Evolutionary conservation across 2,329 filamentous ascomycete genomes (phyloP).

Genomic region (Alternaria tenuissima): DNA sequence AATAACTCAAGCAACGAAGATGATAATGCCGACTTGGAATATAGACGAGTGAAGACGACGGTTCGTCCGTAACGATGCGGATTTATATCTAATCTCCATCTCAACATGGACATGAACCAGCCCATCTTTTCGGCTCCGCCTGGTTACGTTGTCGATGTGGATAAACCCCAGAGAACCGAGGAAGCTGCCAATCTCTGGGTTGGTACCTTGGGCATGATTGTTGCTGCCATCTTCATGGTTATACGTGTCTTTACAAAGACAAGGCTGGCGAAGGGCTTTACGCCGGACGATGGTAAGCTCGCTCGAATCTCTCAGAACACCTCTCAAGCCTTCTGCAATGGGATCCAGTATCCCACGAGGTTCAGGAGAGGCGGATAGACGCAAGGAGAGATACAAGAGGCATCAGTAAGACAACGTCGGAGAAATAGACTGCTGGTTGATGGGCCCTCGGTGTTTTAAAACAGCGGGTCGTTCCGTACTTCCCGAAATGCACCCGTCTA

Average conservation of each 20-base stretch:
- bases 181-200: slow-evolving; percentile 29
- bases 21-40: neutral
- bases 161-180: slow-evolving; percentile 28
- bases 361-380: no score
- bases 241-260: slow-evolving; percentile 39
- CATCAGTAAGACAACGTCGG: no score
- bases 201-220: slow-evolving; percentile 29
- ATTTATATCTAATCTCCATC: neutral
- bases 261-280: slow-evolving; percentile 26
- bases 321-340: neutral
- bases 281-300: slow-evolving; percentile 38
- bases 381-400: no score
- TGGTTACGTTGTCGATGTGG: slow-evolving; percentile 39
- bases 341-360: neutral
- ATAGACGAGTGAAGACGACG: neutral
- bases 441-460: no score
- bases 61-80: neutral
- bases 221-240: slow-evolving; percentile 30
- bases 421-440: no score
- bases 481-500: no score
- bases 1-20: neutral
- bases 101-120: slow-evolving; percentile 17
- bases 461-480: no score
- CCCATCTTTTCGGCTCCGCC: slow-evolving; percentile 32
- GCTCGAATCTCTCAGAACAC: neutral